Evolutionary conservation across 805 yeast species (phyloP).

Genomic region (Ogataea sp.): DNA sequence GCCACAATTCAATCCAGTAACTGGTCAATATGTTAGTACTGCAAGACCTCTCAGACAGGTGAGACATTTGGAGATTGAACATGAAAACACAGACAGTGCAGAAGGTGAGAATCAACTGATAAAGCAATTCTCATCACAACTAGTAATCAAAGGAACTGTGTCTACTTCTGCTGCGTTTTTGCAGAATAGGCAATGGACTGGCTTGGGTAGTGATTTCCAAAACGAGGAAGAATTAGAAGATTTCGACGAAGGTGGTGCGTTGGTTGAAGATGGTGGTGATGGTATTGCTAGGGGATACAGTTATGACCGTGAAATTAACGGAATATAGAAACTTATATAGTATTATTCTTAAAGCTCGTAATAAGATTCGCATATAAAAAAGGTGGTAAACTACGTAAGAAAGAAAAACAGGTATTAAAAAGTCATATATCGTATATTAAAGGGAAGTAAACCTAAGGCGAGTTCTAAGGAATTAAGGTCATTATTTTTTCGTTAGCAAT

Average conservation of each 20-base stretch:
- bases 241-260: constrained; percentile 59
- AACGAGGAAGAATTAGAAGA: constrained; percentile 27
- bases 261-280: constrained; percentile 69
- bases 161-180: constrained; percentile 81
- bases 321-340: constrained; percentile 21
- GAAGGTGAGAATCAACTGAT: constrained; percentile 32
- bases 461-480: neutral
- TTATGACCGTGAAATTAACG: constrained; percentile 23
- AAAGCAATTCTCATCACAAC: constrained; percentile 45
- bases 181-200: constrained; percentile 75
- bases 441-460: no score
- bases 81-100: constrained; percentile 14
- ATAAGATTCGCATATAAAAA: constrained; percentile 19
- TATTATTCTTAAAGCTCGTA: no score
- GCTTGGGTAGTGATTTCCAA: constrained; percentile 78
- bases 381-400: no score
- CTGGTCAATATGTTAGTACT: constrained; percentile 63
- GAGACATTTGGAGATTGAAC: constrained; percentile 56
- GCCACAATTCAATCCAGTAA: constrained; percentile 84
- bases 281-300: constrained; percentile 90
- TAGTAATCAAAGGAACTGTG: constrained; percentile 67
- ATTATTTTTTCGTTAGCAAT: constrained; percentile 4
- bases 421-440: neutral
- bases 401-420: neutral
- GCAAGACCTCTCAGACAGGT: constrained; percentile 69